A percentile compares a stretch with the other conserved stretches of the same genome.
Evolutionary conservation across 2,329 filamentous ascomycete genomes (phyloP).

Genomic region (Colletotrichum lindemuthianum): DNA sequence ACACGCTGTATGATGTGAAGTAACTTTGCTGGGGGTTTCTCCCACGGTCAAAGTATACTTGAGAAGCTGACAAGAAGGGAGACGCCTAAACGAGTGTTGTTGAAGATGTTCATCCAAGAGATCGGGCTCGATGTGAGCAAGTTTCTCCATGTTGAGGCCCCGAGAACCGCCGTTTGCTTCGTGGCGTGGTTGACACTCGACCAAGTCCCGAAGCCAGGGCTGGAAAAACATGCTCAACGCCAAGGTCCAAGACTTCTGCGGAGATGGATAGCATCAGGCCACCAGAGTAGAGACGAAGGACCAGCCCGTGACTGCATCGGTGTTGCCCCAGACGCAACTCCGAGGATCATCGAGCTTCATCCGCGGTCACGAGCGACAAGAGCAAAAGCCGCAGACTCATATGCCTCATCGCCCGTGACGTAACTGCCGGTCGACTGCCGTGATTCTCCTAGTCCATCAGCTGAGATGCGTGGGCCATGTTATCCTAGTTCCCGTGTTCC

Average conservation of each 20-base stretch:
- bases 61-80: not conserved
- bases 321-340: not conserved
- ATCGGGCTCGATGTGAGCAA: not conserved
- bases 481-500: constrained; percentile 26
- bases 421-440: constrained; percentile 10
- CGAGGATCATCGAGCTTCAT: constrained; percentile 21
- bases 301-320: not conserved
- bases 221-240: not conserved
- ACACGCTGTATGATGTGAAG: no score
- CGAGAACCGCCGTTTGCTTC: not conserved
- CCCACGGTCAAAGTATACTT: not conserved
- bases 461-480: constrained; percentile 14
- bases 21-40: no score
- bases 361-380: constrained; percentile 8
- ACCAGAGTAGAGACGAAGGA: not conserved
- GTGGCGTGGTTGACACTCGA: constrained; percentile 9
- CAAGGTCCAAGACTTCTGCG: no score
- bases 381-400: constrained; percentile 30
- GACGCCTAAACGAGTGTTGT: not conserved
- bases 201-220: not conserved
- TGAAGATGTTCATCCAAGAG: not conserved
- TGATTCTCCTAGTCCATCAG: constrained; percentile 11
- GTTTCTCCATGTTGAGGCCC: not conserved
- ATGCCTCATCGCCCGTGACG: constrained; percentile 20
- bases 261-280: no score